Evolutionary conservation across 441 rosid genomes (phyloP), one percentile per base, ranked within the genome.

Genomic region (Croton setiger): DNA sequence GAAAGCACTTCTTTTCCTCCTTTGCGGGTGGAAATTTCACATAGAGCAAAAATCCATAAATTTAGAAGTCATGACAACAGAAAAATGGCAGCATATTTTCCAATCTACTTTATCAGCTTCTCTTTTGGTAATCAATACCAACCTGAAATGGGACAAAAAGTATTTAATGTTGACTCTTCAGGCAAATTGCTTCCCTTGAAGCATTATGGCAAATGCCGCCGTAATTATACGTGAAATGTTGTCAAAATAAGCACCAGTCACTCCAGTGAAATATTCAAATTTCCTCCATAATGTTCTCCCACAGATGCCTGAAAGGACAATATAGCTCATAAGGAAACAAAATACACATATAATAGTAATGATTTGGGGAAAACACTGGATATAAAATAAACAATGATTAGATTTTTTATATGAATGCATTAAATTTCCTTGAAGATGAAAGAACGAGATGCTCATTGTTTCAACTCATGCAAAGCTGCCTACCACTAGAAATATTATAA

Each of bases 261-360:
- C 23, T 47, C 33, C 33, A 13, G 70, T 39, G 77, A 71, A 62
- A 86, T 72, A 66, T 74, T 67, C 72, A 92, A 75, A 74, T 64
- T 82, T 79, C 97, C 97, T 67, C 94, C 96, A 77, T 92, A 92
- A 64, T 72, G 72, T 78, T 85, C 92, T 77, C 72, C 79, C 64
- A 89, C 82, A 68, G 79, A 78, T 39, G 86, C 85, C 96, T 92
- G 61, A 27, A 27, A 27, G 31, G 2, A 48, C 64, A 63, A 54
- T 4, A 44, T 18, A 41, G 35, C 63, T 43, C 56, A 51, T 20
- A 48, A 5, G 23, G 43, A 74, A 71, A 62, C 65, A 60, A 60
- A 48, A 55, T 37, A 61, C 71, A 35, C 37, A 44, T 43, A n/a
- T 23, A 43, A n/a, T 23, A 45, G 67, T 44, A 17, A 14, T 55